These are phyloP conservation scores for Themeda triandra DNA, from an alignment of 176 grass and related monocot genomes.

Conservation along the genomic window DNA sequence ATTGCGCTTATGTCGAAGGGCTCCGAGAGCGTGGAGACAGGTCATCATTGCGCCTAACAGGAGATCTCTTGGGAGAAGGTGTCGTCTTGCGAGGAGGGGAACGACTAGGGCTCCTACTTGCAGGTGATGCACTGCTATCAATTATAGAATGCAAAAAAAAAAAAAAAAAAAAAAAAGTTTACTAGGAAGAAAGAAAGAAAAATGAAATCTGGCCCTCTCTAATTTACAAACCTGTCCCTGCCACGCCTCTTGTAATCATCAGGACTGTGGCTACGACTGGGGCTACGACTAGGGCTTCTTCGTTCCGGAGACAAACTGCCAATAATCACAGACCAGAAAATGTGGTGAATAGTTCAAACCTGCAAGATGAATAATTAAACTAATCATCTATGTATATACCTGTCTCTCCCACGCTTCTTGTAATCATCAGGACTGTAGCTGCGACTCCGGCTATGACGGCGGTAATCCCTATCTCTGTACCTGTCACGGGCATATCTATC, in stretches of 20 bases:
- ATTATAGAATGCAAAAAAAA: neutral
- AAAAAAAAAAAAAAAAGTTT: neutral
- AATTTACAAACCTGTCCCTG: conserved; percentile 48
- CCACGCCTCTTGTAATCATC: conserved; percentile 47
- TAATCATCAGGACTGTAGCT: conserved; percentile 69
- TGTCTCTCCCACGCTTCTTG: conserved; percentile 60
- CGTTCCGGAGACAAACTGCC: conserved; percentile 32
- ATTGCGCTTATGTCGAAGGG: conserved; percentile 40
- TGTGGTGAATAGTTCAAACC: neutral
- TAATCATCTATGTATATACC: conserved; percentile 26
- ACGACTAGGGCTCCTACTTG: conserved; percentile 48
- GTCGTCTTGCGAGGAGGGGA: conserved; percentile 42
- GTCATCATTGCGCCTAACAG: conserved; percentile 22
- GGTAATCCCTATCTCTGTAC: conserved; percentile 56
- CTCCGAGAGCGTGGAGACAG: conserved; percentile 31
- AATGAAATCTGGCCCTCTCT: neutral
- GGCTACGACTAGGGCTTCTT: conserved; percentile 63
- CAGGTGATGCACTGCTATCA: conserved; percentile 52
- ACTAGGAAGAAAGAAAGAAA: neutral
- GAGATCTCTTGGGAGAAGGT: conserved; percentile 44
- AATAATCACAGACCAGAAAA: neutral
- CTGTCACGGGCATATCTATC: conserved; percentile 48
- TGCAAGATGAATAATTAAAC: neutral
- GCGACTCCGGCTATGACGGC: conserved; percentile 46
- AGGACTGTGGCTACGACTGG: conserved; percentile 57